These are phyloP conservation scores for Ceratocystiopsis minuta DNA, from an alignment of 2,329 filamentous ascomycete genomes.

Conservation along the genomic window DNA sequence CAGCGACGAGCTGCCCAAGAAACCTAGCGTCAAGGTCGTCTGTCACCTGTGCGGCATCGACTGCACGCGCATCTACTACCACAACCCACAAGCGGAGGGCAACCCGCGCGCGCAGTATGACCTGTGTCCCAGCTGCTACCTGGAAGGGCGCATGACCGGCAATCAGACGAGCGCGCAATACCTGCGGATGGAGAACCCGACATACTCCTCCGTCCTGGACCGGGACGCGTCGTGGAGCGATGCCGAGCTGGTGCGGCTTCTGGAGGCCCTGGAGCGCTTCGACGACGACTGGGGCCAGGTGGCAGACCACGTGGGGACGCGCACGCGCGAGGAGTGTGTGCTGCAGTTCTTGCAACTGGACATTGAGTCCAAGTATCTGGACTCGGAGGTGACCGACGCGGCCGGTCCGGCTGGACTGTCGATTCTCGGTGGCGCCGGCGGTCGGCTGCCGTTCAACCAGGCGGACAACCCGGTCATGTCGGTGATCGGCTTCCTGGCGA, in stretches of 20 bases:
- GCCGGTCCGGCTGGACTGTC: slow-evolving; percentile 39
- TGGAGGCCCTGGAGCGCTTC: slow-evolving; percentile 82
- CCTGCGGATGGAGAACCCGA: slow-evolving; percentile 74
- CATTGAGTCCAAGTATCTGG: slow-evolving; percentile 93
- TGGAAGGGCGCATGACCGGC: slow-evolving; percentile 65
- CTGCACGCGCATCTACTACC: slow-evolving; percentile 50
- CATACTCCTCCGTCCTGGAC: slow-evolving; percentile 60
- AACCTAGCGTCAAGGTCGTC: slow-evolving; percentile 50
- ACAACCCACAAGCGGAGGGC: slow-evolving; percentile 37
- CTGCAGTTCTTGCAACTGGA: slow-evolving; percentile 91
- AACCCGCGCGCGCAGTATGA: slow-evolving; percentile 60
- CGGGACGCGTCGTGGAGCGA: slow-evolving; percentile 83
- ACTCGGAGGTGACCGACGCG: slow-evolving; percentile 43
- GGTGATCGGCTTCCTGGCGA: slow-evolving; percentile 83
- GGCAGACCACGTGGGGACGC: slow-evolving; percentile 76
- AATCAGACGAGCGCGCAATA: slow-evolving; percentile 69
- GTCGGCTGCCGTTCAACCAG: slow-evolving; percentile 76
- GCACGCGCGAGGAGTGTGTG: slow-evolving; percentile 89
- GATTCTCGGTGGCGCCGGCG: slow-evolving; percentile 54
- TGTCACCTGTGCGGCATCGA: slow-evolving; percentile 89
- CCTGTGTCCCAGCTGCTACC: slow-evolving; percentile 77
- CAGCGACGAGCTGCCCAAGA: slow-evolving; percentile 41
- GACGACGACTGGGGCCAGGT: slow-evolving; percentile 94
- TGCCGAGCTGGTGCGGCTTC: slow-evolving; percentile 67
- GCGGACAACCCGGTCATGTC: slow-evolving; percentile 94